These are phyloP conservation scores for Oropetium thomaeum DNA, from an alignment of 176 grass and related monocot genomes.

Conservation along the genomic window DNA sequence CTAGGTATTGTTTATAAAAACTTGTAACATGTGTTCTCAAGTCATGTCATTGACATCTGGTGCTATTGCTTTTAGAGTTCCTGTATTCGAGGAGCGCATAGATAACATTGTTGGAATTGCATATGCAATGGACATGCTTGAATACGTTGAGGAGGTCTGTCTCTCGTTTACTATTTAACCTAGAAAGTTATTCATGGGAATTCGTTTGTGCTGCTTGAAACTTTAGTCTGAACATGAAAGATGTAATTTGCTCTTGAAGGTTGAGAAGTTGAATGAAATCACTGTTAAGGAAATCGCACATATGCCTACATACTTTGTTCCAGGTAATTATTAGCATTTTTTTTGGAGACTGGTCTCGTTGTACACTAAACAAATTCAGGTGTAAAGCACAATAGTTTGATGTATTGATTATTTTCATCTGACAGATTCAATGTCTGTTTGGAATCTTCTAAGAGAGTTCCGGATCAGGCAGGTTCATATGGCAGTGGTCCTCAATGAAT, in stretches of 20 bases:
- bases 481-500: slow-evolving; percentile 98
- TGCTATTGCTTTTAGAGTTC: slow-evolving; percentile 73
- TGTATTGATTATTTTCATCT: slow-evolving; percentile 17
- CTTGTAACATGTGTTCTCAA: slow-evolving; percentile 18
- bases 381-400: background rate
- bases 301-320: slow-evolving; percentile 93
- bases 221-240: slow-evolving; percentile 27
- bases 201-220: slow-evolving; percentile 7
- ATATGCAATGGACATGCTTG: slow-evolving; percentile 99
- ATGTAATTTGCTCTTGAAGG: slow-evolving; percentile 58
- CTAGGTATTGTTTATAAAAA: slow-evolving; percentile 57
- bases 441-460: slow-evolving; percentile 92
- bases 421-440: slow-evolving; percentile 99
- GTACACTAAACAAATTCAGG: slow-evolving; percentile 6
- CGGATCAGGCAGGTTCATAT: slow-evolving; percentile 98
- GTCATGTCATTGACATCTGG: slow-evolving; percentile 22
- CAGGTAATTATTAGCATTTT: slow-evolving; percentile 46
- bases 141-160: slow-evolving; percentile 82
- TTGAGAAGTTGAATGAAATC: slow-evolving; percentile 86
- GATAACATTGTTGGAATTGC: slow-evolving; percentile 99
- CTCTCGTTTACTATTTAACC: slow-evolving; percentile 4
- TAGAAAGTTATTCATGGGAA: slow-evolving; percentile 5
- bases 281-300: slow-evolving; percentile 84
- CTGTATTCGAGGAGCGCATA: slow-evolving; percentile 96
- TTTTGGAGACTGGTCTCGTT: background rate